These are phyloP conservation scores for Ceratocystis huliohia DNA, from an alignment of 2,329 filamentous ascomycete species.

Conservation along the genomic window DNA sequence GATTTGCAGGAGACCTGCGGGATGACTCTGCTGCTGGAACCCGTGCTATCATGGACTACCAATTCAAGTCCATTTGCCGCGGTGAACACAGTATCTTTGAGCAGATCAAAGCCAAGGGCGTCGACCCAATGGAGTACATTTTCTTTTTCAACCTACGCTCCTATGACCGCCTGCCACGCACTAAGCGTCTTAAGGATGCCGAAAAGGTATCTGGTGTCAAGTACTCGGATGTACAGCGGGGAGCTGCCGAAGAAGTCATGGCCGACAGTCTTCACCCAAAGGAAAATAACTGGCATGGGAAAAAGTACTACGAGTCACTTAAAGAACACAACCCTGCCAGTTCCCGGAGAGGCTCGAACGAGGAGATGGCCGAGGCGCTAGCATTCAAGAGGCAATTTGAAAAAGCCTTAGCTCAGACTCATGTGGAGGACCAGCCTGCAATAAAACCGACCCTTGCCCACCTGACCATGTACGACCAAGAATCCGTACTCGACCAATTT, in stretches of 20 bases:
- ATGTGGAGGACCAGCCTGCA: slow-evolving; percentile 1
- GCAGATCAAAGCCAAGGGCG: slow-evolving; percentile 56
- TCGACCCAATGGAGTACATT: slow-evolving; percentile 68
- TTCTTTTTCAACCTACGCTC: slow-evolving; percentile 90
- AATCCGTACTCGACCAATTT: slow-evolving; percentile 49
- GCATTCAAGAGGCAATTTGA: slow-evolving; percentile 29
- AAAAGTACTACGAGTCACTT: slow-evolving; percentile 16
- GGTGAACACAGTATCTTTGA: slow-evolving; percentile 85
- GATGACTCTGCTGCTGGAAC: slow-evolving; percentile 75
- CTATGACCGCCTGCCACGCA: slow-evolving; percentile 85
- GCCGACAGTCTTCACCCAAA: slow-evolving; percentile 40
- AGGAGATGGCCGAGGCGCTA: slow-evolving; percentile 40
- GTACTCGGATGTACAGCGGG: slow-evolving; percentile 77
- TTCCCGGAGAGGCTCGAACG: slow-evolving; percentile 35
- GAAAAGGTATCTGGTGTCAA: slow-evolving; percentile 71
- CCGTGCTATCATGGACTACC: slow-evolving; percentile 94
- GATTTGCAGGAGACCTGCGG: slow-evolving; percentile 82
- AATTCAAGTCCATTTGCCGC: slow-evolving; percentile 89
- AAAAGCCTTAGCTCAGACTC: slow-evolving; percentile 27
- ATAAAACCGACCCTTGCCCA: slow-evolving; percentile 48
- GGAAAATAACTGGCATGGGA: slow-evolving; percentile 57
- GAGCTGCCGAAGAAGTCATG: slow-evolving; percentile 83
- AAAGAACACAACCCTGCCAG: slow-evolving; percentile 27
- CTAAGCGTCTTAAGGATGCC: slow-evolving; percentile 55
- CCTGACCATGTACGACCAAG: slow-evolving; percentile 55